Evolutionary conservation across 257 asterid genomes (phyloP).

Genomic region (Paraleonurus japonicus): DNA sequence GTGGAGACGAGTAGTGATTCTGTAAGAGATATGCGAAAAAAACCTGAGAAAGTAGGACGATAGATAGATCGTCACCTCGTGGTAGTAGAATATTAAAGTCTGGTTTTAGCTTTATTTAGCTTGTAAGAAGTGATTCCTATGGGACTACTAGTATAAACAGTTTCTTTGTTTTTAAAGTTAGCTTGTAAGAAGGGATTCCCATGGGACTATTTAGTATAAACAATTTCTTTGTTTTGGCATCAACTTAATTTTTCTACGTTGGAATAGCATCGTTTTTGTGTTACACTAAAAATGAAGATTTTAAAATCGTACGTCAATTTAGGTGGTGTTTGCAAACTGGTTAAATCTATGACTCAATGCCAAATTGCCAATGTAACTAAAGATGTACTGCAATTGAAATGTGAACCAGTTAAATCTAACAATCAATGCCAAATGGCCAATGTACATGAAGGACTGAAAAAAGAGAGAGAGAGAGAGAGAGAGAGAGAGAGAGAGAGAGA

Average conservation of each 20-base stretch:
- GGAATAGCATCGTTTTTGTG: no score
- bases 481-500: no score
- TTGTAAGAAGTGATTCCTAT: not conserved
- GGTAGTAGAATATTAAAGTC: not conserved
- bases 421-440: no score
- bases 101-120: not conserved
- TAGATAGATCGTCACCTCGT: conserved; percentile 15
- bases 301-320: no score
- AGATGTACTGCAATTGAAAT: no score
- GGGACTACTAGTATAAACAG: not conserved
- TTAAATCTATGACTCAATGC: no score
- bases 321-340: no score
- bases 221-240: not conserved
- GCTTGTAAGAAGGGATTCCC: not conserved
- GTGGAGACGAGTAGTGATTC: conserved; percentile 19
- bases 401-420: no score
- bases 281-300: no score
- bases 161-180: not conserved
- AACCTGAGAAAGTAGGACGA: conserved; percentile 26
- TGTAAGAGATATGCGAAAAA: conserved; percentile 15
- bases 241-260: not conserved
- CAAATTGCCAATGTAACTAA: no score
- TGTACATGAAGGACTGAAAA: no score
- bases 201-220: not conserved
- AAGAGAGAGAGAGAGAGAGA: no score